phyloP scores from a whole-genome alignment of 352 stramenopile species.

The Globisporangium yorkense region DNA sequence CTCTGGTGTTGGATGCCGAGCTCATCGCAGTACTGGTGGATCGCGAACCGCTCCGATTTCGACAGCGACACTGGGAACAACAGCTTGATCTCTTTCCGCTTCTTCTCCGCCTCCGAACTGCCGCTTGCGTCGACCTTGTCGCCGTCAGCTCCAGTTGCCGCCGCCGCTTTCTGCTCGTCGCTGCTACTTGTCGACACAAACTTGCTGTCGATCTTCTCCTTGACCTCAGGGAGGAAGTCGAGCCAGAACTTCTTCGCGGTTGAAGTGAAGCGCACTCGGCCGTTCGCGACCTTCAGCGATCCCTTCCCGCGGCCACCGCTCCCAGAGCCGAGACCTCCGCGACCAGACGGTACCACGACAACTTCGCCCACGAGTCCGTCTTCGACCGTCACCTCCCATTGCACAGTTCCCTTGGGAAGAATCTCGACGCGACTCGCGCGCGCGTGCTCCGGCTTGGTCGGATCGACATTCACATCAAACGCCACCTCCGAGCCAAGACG shows the following conservation, averaged over 20 bases:
- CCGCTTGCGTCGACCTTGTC: neutral
- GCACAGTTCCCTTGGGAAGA: slow-evolving; percentile 40
- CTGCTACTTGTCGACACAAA: slow-evolving; percentile 22
- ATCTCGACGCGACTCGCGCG: slow-evolving; percentile 59
- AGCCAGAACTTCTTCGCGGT: slow-evolving; percentile 41
- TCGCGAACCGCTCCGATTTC: slow-evolving; percentile 56
- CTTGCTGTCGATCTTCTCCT: slow-evolving; percentile 44
- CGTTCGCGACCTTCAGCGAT: slow-evolving; percentile 26
- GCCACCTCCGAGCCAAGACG: slow-evolving; percentile 54
- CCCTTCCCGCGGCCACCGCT: slow-evolving; percentile 25
- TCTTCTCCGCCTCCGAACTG: neutral
- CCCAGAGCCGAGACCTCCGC: slow-evolving; percentile 7
- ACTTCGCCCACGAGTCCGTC: slow-evolving; percentile 41
- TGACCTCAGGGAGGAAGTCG: slow-evolving; percentile 55
- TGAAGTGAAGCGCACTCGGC: slow-evolving; percentile 35
- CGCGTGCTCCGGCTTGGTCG: slow-evolving; percentile 39
- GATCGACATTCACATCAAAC: slow-evolving; percentile 55
- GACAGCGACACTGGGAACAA: slow-evolving; percentile 35
- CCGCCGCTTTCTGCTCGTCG: slow-evolving; percentile 8
- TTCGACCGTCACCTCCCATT: slow-evolving; percentile 56
- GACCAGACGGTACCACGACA: slow-evolving; percentile 25
- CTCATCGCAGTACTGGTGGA: slow-evolving; percentile 62
- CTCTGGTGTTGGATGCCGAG: slow-evolving; percentile 55
- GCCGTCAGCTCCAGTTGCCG: slow-evolving; percentile 6
- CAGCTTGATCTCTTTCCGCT: slow-evolving; percentile 32